Evolutionary conservation across 2,329 filamentous ascomycete genomes (phyloP).

Genomic region (Dactylellina drechsleri): DNA sequence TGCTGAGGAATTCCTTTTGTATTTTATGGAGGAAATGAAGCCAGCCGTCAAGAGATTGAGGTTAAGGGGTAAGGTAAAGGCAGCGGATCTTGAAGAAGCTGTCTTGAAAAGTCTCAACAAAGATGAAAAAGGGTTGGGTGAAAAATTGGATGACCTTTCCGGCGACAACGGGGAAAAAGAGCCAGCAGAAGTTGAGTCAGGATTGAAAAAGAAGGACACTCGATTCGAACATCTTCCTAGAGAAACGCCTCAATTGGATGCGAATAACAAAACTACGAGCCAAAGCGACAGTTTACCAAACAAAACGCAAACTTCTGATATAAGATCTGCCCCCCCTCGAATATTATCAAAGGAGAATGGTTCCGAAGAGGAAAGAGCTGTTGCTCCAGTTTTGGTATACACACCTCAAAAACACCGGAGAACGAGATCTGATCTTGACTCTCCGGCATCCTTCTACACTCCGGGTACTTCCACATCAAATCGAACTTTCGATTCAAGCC

Average conservation of each 20-base stretch:
- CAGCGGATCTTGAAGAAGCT: slow-evolving; percentile 21
- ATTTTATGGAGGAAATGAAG: slow-evolving; percentile 32
- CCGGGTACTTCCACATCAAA: not conserved
- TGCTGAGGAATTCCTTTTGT: slow-evolving; percentile 24
- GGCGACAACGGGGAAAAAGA: not conserved
- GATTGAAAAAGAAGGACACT: slow-evolving; percentile 17
- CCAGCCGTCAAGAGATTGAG: slow-evolving; percentile 37
- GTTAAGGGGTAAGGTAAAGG: slow-evolving; percentile 11
- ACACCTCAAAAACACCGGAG: slow-evolving; percentile 23
- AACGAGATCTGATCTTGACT: not conserved
- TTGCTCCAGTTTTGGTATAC: slow-evolving; percentile 26
- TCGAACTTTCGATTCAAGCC: not conserved
- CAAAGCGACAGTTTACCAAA: not conserved
- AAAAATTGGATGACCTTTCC: not conserved
- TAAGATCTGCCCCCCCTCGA: not conserved
- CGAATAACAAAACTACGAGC: not conserved
- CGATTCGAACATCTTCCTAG: slow-evolving; percentile 26
- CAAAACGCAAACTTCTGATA: not conserved
- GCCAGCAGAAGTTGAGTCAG: not conserved
- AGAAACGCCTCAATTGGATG: not conserved
- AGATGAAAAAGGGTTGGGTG: not conserved
- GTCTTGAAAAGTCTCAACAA: slow-evolving; percentile 16
- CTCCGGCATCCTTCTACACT: slow-evolving; percentile 13
- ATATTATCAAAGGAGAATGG: not conserved
- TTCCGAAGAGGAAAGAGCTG: not conserved